Conservation (phyloP, 2,329 filamentous ascomycete species). For the Pseudocercospora cruenta region DNA sequence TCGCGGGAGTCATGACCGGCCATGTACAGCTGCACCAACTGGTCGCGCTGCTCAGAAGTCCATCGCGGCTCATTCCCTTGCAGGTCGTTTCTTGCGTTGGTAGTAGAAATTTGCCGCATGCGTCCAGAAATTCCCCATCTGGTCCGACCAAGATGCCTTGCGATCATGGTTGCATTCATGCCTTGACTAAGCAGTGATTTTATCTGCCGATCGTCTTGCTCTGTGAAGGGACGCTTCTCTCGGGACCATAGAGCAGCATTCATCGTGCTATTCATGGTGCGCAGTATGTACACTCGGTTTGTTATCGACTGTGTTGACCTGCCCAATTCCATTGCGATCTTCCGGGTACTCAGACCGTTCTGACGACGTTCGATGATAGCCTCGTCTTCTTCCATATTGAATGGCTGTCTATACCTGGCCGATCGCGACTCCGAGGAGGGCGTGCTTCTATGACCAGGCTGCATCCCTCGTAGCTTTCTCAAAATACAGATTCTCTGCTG, state of each 20-base stretch:
- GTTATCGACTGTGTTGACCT: not conserved
- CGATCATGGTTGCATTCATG: not conserved
- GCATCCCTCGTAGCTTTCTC: not conserved
- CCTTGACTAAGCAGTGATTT: not conserved
- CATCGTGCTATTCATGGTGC: not conserved
- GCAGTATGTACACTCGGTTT: not conserved
- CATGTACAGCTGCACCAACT: not conserved
- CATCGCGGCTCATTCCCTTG: not conserved
- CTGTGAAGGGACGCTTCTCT: not conserved
- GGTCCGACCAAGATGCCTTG: not conserved
- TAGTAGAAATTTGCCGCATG: not conserved
- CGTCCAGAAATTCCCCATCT: not conserved
- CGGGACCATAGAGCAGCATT: not conserved
- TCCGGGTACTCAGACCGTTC: not conserved
- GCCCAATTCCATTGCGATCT: not conserved
- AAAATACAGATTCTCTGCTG: not conserved
- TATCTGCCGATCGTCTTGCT: not conserved
- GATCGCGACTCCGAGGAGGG: not conserved
- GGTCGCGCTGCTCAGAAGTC: not conserved
- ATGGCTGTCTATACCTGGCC: not conserved
- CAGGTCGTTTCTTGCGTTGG: not conserved
- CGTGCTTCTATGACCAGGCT: not conserved
- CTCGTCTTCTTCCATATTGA: not conserved
- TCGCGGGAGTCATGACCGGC: not conserved
- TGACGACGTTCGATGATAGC: not conserved